Base-by-base conservation (phyloP, 2,329 filamentous ascomycete species). In the Talaromyces sp. region DNA sequence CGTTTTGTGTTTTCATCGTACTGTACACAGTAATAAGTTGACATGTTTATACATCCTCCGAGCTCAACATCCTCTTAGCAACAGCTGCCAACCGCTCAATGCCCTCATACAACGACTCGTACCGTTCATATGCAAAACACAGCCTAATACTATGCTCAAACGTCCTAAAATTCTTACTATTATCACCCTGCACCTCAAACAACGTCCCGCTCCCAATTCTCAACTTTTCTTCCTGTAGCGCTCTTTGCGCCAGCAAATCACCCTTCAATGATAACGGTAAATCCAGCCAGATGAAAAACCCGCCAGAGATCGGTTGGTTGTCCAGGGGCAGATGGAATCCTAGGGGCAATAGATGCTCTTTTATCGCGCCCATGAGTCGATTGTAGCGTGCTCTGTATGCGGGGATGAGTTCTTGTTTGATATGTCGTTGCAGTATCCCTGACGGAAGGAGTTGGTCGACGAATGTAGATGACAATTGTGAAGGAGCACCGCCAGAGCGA, bases 221-320 rank as follows among this genome's bases (percentile, higher is more conserved):
- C 64, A 96, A 75, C 56, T 87, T 86, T 75, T 90, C 89, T 63
- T 89, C 85, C 24, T 81, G 77, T 71, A 84, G 79, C 16, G 89
- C 89, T 45, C 81, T 80, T 69, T 82, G 78, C 7, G 86, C 85
- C 37, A 92, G 80, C 8, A 83, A 81, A 37, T 78, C 78, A 41
- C 84, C 87, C 9, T 83, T 80, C 62, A 89, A 78, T 52, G 73
- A 63, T 68, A 75, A 68, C 0, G 89, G 88, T 4, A 96, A 76
- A 1, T 82, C 83, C 31, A 96, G 76, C 92, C 92, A 97, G 57
- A 96, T 81, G 75, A 96, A 97, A 74, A 94, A 97, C 0, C 93
- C 93, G 0, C 93, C 93, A 35, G 89, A 89, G 3, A 89, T 75
- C 3, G 80, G 74, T 39, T 80, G 57, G 5, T 68, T 61, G 9